Base-by-base conservation (phyloP, 176 grass and related monocot species). In the Paspalum vaginatum region DNA sequence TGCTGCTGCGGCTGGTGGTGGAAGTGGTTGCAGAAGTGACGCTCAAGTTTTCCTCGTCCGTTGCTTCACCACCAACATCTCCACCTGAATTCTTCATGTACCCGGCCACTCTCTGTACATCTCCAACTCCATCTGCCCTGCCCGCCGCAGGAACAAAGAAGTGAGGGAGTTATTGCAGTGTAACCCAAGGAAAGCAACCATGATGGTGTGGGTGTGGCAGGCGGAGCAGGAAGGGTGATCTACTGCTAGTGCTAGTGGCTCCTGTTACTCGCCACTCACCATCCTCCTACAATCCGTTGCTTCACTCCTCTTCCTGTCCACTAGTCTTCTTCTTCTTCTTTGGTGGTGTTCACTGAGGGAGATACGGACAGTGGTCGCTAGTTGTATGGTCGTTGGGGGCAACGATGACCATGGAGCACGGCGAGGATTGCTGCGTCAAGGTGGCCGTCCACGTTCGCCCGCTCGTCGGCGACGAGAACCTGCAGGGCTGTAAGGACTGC, bases 351-450 rank as follows among this genome's bases (percentile, higher is more conserved):
- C 49, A 85, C 85, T 61, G 63, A 70, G 50, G 38, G 46, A 38
- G 39, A 61, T 50, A 24, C 18, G 54, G 77, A 26, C 69, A 56
- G 70, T 61, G 20, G 20, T 16, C 22, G 61, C 5, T 64, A 71
- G 71, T 76, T 89, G 83, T 66, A 89, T 85, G 83, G 60, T 85
- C 49, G 60, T 85, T 49, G 78, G 82, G 68, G 64, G 78, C 4
- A 53, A 84, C 81, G 62, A 96, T 99, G 88, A 91, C 91, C 13
- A 93, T 99, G 97, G 93, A 96, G 79, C 84, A 95, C 68, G 85
- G 93, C 52, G 97, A 99, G 82, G 90, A 96, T 96, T 99, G 97
- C 78, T 88, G 93, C 79, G 97, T 99, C 61, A 95, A 93, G 79
- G 97, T 99, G 44, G 97, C 97, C 40, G 97, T 99, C 72, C 97